phyloP scores from a whole-genome alignment of 2,329 filamentous ascomycete genomes.

The Neofusicoccum sp. region DNA sequence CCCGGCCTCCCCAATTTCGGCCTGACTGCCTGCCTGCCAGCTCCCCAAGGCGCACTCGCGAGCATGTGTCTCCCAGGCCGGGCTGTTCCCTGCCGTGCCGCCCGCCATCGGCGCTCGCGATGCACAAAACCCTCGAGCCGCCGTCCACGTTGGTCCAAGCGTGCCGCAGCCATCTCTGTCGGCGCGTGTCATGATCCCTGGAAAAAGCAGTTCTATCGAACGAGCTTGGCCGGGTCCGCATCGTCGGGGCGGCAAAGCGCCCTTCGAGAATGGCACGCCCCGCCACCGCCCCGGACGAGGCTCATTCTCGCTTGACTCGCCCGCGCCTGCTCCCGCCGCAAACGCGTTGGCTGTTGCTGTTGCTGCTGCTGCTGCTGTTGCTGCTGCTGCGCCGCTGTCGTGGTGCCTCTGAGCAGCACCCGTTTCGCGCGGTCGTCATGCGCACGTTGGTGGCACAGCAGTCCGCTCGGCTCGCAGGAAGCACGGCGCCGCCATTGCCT shows the following conservation, averaged over 20 bases:
- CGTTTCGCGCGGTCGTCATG: not conserved
- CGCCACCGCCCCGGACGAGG: not conserved
- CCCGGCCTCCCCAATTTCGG: not conserved
- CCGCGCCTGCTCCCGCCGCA: too few relatives aligned
- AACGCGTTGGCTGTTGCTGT: too few relatives aligned
- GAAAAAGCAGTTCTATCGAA: too few relatives aligned
- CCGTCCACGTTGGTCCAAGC: not conserved
- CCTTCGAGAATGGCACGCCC: not conserved
- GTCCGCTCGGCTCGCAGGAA: not conserved
- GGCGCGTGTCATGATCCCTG: constrained; percentile 2
- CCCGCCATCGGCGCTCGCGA: not conserved
- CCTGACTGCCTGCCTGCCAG: not conserved
- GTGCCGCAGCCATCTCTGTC: constrained; percentile 8
- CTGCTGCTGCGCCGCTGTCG: not conserved
- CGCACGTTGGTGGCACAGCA: constrained; percentile 7
- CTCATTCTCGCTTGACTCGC: too few relatives aligned
- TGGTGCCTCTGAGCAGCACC: not conserved
- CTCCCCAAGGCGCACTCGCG: too few relatives aligned
- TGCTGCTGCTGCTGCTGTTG: too few relatives aligned
- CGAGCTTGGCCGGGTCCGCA: too few relatives aligned
- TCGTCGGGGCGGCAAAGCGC: too few relatives aligned
- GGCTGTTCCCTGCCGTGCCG: not conserved
- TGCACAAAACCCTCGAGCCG: not conserved
- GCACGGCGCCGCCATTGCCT: not conserved
- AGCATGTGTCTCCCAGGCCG: not conserved